These are phyloP conservation scores for Brassica incana DNA, from an alignment of 345 rosid species.

Conservation along the genomic window DNA sequence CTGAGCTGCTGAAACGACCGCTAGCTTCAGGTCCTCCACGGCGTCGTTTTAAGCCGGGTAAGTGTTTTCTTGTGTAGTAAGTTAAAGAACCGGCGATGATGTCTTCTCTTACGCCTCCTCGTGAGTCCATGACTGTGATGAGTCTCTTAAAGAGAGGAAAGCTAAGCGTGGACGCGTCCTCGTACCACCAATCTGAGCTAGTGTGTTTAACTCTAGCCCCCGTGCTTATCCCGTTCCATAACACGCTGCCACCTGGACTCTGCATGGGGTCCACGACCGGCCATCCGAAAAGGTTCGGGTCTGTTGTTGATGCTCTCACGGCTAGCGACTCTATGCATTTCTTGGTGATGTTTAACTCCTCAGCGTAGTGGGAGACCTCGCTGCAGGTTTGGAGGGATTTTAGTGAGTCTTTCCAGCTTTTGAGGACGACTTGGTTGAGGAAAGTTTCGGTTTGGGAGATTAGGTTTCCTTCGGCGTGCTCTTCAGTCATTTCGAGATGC, in stretches of 20 bases:
- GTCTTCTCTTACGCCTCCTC: neutral
- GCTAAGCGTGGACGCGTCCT: neutral
- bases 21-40: neutral
- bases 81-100: neutral
- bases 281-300: neutral
- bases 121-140: neutral
- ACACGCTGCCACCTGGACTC: neutral
- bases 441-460: conserved; percentile 63
- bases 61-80: neutral
- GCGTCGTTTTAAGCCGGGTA: neutral
- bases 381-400: neutral
- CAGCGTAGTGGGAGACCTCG: neutral
- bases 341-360: neutral
- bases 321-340: neutral
- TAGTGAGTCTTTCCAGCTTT: neutral
- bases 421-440: neutral
- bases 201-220: neutral
- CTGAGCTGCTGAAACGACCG: neutral
- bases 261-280: neutral
- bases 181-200: neutral
- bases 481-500: conserved; percentile 90
- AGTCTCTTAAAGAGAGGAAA: neutral
- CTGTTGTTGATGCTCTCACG: neutral
- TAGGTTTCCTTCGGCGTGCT: conserved; percentile 89
- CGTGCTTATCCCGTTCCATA: neutral